Percentiles rank a stretch among this genome's conserved stretches.
phyloP scores from a whole-genome alignment of 495 filamentous ascomycete genomes.

The Penicillium cinerascens region DNA sequence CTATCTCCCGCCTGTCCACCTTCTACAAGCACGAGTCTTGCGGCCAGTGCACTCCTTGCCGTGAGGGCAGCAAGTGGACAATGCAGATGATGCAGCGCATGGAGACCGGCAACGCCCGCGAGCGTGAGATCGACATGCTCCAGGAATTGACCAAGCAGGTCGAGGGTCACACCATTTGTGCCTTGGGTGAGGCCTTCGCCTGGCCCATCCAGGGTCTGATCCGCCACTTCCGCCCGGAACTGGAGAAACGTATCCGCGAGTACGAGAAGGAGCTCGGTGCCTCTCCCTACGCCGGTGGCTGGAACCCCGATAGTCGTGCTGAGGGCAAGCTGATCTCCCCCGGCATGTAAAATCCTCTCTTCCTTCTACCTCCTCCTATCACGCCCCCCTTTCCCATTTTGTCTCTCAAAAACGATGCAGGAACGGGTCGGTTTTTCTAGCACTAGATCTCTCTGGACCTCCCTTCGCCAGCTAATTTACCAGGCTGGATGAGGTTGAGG shows the following conservation, averaged over 20 bases:
- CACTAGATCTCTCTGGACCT: constrained; percentile 23
- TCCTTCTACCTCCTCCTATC: constrained; percentile 6
- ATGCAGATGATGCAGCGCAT: constrained; percentile 98
- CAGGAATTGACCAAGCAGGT: constrained; percentile 99
- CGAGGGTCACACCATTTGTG: constrained; percentile 97
- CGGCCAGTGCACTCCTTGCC: constrained; percentile 96
- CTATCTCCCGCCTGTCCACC: constrained; percentile 84
- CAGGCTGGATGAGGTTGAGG: constrained; percentile 15
- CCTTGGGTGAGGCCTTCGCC: constrained; percentile 94
- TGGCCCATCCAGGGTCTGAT: constrained; percentile 98
- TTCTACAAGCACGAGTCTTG: constrained; percentile 99
- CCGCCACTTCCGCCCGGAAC: constrained; percentile 92
- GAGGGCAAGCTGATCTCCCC: constrained; percentile 84
- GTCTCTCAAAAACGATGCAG: constrained; percentile 23
- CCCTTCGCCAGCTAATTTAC: constrained; percentile 9
- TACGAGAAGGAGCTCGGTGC: constrained; percentile 63
- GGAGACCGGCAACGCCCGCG: constrained; percentile 81
- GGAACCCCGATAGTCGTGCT: constrained; percentile 69
- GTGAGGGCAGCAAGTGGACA: constrained; percentile 96
- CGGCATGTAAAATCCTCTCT: constrained; percentile 50
- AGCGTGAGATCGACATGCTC: constrained; percentile 97
- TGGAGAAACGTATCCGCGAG: constrained; percentile 81
- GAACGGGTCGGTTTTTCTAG: constrained; percentile 14
- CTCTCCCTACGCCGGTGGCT: constrained; percentile 78
- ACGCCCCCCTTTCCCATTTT: constrained; percentile 8